Percentiles rank a stretch among this genome's conserved stretches.
phyloP scores from a whole-genome alignment of 116 monocot genomes.

The Dioscorea cayenensis region DNA sequence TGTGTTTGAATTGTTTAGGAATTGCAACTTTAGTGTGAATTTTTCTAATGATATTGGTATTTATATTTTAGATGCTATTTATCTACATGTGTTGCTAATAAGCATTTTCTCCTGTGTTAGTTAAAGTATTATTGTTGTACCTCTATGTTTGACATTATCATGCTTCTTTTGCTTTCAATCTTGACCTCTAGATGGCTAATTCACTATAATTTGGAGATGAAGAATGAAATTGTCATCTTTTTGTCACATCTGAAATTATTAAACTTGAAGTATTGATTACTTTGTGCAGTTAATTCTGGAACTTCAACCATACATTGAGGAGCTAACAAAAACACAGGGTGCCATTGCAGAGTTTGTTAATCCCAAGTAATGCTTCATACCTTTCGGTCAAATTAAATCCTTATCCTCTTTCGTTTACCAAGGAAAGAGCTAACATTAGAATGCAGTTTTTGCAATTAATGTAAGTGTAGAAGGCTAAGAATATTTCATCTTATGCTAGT shows the following conservation, averaged over 20 bases:
- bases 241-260: not conserved
- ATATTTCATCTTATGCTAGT: no score
- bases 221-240: no score
- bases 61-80: no score
- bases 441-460: not conserved
- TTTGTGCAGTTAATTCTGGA: conserved; percentile 80
- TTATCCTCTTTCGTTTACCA: not conserved
- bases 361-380: conserved; percentile 59
- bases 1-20: no score
- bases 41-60: no score
- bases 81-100: not conserved
- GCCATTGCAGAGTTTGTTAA: conserved; percentile 97
- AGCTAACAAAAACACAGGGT: conserved; percentile 73
- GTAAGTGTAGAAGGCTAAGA: no score
- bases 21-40: no score
- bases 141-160: not conserved
- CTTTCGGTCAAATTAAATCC: not conserved
- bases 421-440: not conserved
- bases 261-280: not conserved
- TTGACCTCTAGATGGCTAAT: not conserved
- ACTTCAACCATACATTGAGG: conserved; percentile 75
- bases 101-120: not conserved
- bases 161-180: not conserved
- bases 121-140: no score
- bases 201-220: not conserved